Evolutionary conservation across 495 filamentous ascomycete species (phyloP), one percentile per base, ranked within the genome.

Genomic region (Sabuloglossum arenarium): DNA sequence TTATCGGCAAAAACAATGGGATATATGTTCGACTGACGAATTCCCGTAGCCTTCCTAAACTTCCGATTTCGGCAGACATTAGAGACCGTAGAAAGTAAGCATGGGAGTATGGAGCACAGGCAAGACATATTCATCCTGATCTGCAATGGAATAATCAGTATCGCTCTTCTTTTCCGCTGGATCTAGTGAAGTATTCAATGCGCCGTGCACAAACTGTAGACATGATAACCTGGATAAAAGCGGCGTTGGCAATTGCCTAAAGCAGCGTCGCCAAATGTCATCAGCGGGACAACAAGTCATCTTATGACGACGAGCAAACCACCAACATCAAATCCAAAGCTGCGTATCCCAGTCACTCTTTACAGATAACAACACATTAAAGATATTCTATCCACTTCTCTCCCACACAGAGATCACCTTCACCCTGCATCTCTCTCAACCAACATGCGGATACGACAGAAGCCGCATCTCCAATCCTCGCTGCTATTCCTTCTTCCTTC

Each of bases 381-480:
- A 8, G 34, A 2, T 39, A 2, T 39, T 12, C 12, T 39, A 16
- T 12, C 34, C 34, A 39, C 16, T 16, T 39, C 34, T 39, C 2
- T 12, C 8, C 16, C 34, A 39, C 12, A 39, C 2, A 39, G n/a
- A n/a, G n/a, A n/a, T n/a, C n/a, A 39, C 12, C 34, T 39, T 12
- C 5, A 39, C 34, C 12, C 6, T 12, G 12, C 34, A 39, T 5
- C 6, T 16, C 10, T 14, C 28, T 21, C 1, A 34, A 21, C 29
- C 30, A 56, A 29, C 34, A 56, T 56, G 54, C 39, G 54, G 23
- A 21, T 56, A 50, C 32, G 30, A 51, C 55, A n/a, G 14, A 43
- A 24, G 1, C 55, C 24, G 19, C 55, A 47, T 29, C 55, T 27
- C 25, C 28, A 23, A 56, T 42, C 24, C 23, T 46, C 37, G 23